Evolutionary conservation across 2,329 filamentous ascomycete species (phyloP).

Genomic region (Ceratocystis ficicola): DNA sequence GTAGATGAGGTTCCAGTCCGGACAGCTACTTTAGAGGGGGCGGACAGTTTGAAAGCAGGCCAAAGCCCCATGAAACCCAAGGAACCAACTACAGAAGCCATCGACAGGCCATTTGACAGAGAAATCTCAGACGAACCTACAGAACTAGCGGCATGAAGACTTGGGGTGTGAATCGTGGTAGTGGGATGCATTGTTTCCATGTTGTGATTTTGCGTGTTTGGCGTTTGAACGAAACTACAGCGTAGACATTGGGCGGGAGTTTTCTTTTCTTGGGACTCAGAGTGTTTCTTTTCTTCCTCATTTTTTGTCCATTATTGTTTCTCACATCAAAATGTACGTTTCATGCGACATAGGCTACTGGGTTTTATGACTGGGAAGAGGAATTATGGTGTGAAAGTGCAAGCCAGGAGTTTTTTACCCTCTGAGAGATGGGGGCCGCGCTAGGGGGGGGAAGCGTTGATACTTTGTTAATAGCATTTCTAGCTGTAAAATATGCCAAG

Average conservation of each 20-base stretch:
- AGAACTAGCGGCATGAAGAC: background rate
- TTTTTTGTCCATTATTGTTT: slow-evolving; percentile 10
- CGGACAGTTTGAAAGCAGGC: background rate
- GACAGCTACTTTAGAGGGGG: slow-evolving; percentile 26
- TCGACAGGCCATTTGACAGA: background rate
- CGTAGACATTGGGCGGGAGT: background rate
- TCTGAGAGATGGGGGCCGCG: no score
- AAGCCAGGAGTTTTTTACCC: no score
- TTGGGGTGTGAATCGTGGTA: background rate
- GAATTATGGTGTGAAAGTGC: no score
- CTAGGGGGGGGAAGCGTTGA: no score
- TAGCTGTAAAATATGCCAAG: background rate
- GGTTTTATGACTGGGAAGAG: no score
- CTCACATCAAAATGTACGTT: background rate
- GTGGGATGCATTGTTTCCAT: background rate
- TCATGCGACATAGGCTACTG: background rate
- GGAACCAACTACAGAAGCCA: background rate
- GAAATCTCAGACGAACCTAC: background rate
- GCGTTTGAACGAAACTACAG: slow-evolving; percentile 9
- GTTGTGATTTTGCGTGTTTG: slow-evolving; percentile 4
- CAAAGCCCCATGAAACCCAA: background rate
- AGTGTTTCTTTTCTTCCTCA: slow-evolving; percentile 2
- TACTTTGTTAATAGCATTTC: background rate
- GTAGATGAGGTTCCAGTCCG: slow-evolving; percentile 43
- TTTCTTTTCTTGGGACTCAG: slow-evolving; percentile 7